These are phyloP conservation scores for Orobanche coerulescens DNA, from an alignment of 257 asterid genomes.

Conservation along the genomic window DNA sequence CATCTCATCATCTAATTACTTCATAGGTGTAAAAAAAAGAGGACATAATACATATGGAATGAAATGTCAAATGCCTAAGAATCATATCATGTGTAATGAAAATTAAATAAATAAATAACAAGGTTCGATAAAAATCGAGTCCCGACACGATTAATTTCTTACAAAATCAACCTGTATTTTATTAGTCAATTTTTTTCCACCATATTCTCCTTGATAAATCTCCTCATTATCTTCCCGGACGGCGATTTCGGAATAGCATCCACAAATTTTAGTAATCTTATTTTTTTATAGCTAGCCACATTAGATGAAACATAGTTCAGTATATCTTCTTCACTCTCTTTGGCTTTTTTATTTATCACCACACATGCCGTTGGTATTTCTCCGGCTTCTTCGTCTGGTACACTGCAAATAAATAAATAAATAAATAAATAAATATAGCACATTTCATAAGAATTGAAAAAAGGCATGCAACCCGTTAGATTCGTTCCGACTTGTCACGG, in stretches of 20 bases:
- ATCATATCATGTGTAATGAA: too few species aligned
- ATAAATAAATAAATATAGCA: too few species aligned
- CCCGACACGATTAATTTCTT: too few species aligned
- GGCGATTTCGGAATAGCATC: conserved; percentile 75
- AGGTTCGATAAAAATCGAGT: too few species aligned
- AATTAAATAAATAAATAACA: too few species aligned
- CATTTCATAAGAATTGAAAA: too few species aligned
- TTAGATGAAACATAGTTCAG: conserved; percentile 53
- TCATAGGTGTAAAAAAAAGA: too few species aligned
- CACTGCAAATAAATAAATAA: conserved; percentile 30
- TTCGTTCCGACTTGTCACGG: too few species aligned
- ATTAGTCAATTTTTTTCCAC: conserved; percentile 5
- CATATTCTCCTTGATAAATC: conserved; percentile 65
- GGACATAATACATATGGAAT: too few species aligned
- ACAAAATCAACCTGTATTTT: neutral
- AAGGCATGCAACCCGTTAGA: too few species aligned
- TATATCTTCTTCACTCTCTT: conserved; percentile 64
- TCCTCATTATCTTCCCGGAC: conserved; percentile 88
- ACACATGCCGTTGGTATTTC: conserved; percentile 87
- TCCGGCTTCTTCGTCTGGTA: conserved; percentile 73
- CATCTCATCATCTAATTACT: too few species aligned
- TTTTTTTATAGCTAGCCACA: conserved; percentile 61
- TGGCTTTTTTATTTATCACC: conserved; percentile 50
- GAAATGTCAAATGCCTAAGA: too few species aligned
- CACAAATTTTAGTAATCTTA: conserved; percentile 60